phyloP scores from a whole-genome alignment of 164 flowering plant genomes.

The Chimonanthus praecox region DNA sequence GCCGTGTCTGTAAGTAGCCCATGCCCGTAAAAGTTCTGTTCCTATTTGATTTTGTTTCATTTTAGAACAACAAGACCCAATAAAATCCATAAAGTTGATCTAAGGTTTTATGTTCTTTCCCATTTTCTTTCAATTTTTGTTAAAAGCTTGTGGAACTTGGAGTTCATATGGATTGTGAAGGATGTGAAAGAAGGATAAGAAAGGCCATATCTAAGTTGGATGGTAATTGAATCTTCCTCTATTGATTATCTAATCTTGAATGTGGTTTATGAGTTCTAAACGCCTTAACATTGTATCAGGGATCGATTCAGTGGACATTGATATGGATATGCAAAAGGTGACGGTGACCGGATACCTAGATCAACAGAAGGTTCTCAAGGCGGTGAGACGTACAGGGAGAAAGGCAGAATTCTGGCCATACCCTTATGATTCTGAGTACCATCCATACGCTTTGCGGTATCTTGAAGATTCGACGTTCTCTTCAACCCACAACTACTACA shows the following conservation, averaged over 20 bases:
- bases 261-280: neutral
- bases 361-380: conserved; percentile 51
- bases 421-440: conserved; percentile 61
- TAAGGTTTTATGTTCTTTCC: neutral
- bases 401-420: conserved; percentile 79
- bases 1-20: conserved; percentile 42
- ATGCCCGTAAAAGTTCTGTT: neutral
- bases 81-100: neutral
- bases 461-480: conserved; percentile 50
- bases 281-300: conserved; percentile 30
- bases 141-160: conserved; percentile 61
- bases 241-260: conserved; percentile 78
- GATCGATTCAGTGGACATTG: conserved; percentile 58
- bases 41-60: neutral
- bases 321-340: conserved; percentile 76
- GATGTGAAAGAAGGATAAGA: conserved; percentile 61
- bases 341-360: conserved; percentile 71
- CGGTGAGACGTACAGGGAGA: conserved; percentile 61
- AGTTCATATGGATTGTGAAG: conserved; percentile 77
- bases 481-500: conserved; percentile 56
- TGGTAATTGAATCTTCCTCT: conserved; percentile 23
- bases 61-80: no score
- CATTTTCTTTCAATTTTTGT: conserved; percentile 1
- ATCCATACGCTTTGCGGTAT: conserved; percentile 59
- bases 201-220: conserved; percentile 60